Evolutionary conservation across 1,139 yeast genomes (phyloP).

Genomic region (Tardiomyces blankii): DNA sequence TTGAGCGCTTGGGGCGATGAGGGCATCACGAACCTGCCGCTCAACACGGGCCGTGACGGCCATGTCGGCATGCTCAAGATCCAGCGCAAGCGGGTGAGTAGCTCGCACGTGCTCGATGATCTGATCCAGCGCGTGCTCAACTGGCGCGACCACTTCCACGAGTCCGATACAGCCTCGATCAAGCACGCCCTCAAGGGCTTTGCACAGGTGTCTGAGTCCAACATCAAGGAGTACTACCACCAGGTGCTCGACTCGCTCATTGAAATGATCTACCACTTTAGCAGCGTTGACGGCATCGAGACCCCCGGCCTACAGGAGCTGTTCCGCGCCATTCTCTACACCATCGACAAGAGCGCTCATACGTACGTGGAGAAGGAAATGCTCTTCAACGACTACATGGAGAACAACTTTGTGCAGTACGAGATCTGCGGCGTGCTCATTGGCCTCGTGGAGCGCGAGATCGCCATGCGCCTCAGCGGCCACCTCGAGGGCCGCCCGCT

Average conservation of each 20-base stretch:
- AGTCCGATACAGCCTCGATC: not conserved
- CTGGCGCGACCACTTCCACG: not conserved
- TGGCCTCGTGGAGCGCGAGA: not conserved
- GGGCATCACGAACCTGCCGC: not conserved
- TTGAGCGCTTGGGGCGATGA: not conserved
- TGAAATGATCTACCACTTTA: conserved; percentile 20
- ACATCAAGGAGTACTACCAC: conserved; percentile 11
- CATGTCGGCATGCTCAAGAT: not conserved
- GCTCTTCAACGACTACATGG: not conserved
- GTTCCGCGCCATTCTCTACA: not conserved
- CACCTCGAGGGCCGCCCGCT: not conserved
- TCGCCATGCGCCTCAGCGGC: not conserved
- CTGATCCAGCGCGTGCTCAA: not conserved
- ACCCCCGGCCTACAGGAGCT: not conserved
- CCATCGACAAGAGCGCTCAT: not conserved
- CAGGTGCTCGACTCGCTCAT: conserved; percentile 33
- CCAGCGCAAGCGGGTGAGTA: not conserved
- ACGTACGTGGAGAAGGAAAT: not conserved
- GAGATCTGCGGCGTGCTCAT: not conserved
- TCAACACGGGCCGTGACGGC: not conserved
- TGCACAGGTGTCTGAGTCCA: not conserved
- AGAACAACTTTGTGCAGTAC: not conserved
- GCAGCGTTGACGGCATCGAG: conserved; percentile 11
- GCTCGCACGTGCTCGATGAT: not conserved
- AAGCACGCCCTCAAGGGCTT: not conserved